These are phyloP conservation scores for Plenodomus biglobosus DNA, from an alignment of 2,329 filamentous ascomycete genomes.

Conservation along the genomic window DNA sequence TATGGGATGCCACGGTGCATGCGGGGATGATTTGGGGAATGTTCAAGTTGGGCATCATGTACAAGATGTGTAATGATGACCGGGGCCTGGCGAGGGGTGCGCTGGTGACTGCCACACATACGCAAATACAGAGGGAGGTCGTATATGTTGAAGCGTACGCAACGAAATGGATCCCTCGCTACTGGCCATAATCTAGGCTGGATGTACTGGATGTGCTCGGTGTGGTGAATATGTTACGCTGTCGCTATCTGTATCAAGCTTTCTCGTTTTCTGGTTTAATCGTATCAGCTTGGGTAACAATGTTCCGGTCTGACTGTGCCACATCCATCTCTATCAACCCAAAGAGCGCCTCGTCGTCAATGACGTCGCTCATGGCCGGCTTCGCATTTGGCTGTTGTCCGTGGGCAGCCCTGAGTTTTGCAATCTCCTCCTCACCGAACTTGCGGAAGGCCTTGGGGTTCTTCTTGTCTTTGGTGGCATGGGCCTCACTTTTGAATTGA, in stretches of 20 bases:
- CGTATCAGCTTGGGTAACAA: constrained; percentile 13
- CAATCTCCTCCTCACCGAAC: constrained; percentile 27
- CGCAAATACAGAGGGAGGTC: neutral
- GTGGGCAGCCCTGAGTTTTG: constrained; percentile 32
- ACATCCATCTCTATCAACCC: constrained; percentile 30
- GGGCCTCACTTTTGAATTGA: constrained; percentile 36
- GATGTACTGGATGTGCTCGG: neutral
- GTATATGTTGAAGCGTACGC: neutral
- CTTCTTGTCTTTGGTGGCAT: constrained; percentile 34
- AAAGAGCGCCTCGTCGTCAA: constrained; percentile 39
- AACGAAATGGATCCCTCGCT: neutral
- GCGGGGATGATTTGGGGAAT: neutral
- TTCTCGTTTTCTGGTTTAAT: constrained; percentile 27
- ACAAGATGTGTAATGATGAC: neutral
- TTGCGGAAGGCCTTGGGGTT: constrained; percentile 38
- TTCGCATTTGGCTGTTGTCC: constrained; percentile 34
- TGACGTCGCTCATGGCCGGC: constrained; percentile 27
- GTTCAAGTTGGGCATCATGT: neutral
- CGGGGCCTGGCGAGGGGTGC: neutral
- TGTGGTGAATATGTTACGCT: neutral
- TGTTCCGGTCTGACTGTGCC: constrained; percentile 11
- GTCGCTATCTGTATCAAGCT: neutral
- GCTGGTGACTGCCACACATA: neutral
- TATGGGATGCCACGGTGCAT: neutral
- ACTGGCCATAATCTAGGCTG: too few relatives aligned